Evolutionary conservation across 2,329 filamentous ascomycete genomes (phyloP).

Genomic region (Calonectria leucothoes): DNA sequence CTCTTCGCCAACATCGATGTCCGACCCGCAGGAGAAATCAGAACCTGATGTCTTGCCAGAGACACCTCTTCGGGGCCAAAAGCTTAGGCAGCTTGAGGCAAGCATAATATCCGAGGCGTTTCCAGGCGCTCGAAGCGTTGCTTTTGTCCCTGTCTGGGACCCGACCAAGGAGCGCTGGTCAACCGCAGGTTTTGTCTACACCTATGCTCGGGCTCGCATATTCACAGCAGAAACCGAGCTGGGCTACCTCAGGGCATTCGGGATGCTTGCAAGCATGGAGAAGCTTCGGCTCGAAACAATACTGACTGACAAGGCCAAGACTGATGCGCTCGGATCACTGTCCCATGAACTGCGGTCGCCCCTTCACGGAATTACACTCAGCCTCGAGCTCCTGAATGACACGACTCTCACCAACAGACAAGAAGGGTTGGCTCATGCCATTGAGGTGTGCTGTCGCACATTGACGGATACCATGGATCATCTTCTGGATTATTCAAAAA

Average conservation of each 20-base stretch:
- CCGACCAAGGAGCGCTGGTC: slow-evolving; percentile 58
- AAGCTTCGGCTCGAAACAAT: slow-evolving; percentile 57
- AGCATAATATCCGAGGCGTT: slow-evolving; percentile 49
- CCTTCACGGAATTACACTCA: slow-evolving; percentile 69
- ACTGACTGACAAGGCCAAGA: slow-evolving; percentile 60
- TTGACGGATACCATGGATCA: slow-evolving; percentile 67
- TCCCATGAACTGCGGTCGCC: slow-evolving; percentile 72
- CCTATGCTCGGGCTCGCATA: slow-evolving; percentile 53
- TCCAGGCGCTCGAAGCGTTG: slow-evolving; percentile 57
- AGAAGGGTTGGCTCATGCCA: slow-evolving; percentile 58
- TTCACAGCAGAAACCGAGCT: slow-evolving; percentile 62
- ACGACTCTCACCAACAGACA: slow-evolving; percentile 60
- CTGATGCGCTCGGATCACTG: slow-evolving; percentile 69
- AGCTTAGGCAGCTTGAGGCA: slow-evolving; percentile 31
- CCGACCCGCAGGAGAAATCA: background rate
- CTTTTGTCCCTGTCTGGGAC: slow-evolving; percentile 62
- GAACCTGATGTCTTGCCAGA: background rate
- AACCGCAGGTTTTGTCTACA: slow-evolving; percentile 63
- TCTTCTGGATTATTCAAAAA: slow-evolving; percentile 65
- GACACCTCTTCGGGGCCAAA: slow-evolving; percentile 10
- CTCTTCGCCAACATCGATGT: background rate
- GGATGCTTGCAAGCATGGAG: slow-evolving; percentile 67
- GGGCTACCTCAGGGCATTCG: slow-evolving; percentile 63
- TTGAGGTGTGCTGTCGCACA: slow-evolving; percentile 63
- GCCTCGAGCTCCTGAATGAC: slow-evolving; percentile 64